phyloP scores from a whole-genome alignment of 2,329 filamentous ascomycete genomes.

The Catunica adiposa region DNA sequence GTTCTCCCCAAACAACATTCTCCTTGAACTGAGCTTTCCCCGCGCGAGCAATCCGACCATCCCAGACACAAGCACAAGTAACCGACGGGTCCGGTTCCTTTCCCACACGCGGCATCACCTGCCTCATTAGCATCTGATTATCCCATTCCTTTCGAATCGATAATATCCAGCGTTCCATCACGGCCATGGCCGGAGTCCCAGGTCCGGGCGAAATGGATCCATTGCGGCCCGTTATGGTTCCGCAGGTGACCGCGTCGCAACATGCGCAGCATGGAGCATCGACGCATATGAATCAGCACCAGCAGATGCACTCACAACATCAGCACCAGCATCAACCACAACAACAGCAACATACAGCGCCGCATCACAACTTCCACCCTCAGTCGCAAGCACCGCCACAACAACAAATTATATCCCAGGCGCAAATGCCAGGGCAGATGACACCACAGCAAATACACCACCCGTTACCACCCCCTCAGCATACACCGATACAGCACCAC shows the following conservation, averaged over 20 bases:
- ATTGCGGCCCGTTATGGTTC: constrained; percentile 4
- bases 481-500: not conserved
- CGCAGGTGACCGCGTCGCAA: constrained; percentile 14
- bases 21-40: no score
- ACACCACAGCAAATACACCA: constrained; percentile 1
- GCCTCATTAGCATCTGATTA: no score
- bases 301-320: constrained; percentile 14
- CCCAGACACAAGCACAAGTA: no score
- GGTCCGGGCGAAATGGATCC: constrained; percentile 1
- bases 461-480: not conserved
- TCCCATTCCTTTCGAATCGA: no score
- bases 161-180: not conserved
- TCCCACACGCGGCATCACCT: no score
- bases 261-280: constrained; percentile 12
- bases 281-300: constrained; percentile 17
- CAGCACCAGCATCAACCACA: constrained; percentile 11
- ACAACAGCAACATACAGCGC: not conserved
- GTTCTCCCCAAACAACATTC: no score
- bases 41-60: no score
- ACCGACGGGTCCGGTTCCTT: no score
- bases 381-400: not conserved
- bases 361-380: constrained; percentile 2
- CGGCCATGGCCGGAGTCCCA: constrained; percentile 8
- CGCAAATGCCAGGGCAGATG: constrained; percentile 2
- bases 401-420: constrained; percentile 3